Evolutionary conservation across 306 rosid species (phyloP).

Genomic region (Mucuna pruriens): DNA sequence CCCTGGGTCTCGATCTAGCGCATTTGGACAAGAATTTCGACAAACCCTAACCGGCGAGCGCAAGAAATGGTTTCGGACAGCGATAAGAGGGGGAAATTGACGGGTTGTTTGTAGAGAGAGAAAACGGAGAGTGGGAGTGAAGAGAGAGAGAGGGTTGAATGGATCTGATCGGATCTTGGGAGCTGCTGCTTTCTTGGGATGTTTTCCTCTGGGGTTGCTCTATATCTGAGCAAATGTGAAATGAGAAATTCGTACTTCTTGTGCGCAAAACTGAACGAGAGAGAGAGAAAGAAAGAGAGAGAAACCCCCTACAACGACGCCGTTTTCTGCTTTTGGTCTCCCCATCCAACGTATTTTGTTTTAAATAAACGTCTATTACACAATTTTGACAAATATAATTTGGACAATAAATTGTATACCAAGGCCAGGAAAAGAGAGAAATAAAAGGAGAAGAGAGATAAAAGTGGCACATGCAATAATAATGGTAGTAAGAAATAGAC

Average conservation of each 20-base stretch:
- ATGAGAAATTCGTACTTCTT: constrained; percentile 1
- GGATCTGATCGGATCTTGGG: constrained; percentile 87
- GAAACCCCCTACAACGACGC: not conserved
- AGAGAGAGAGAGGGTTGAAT: constrained; percentile 14
- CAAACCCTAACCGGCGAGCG: constrained; percentile 63
- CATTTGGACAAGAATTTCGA: constrained; percentile 46
- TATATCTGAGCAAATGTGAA: constrained; percentile 20
- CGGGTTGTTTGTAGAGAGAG: not conserved
- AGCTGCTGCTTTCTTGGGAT: constrained; percentile 46
- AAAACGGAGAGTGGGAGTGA: not conserved
- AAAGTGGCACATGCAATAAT: no score
- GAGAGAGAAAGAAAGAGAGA: not conserved
- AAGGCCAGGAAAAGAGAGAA: no score
- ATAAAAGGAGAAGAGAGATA: no score
- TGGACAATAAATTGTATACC: no score
- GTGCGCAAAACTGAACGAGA: constrained; percentile 20
- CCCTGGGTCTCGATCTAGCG: constrained; percentile 62
- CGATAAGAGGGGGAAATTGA: constrained; percentile 7
- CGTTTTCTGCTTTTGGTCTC: constrained; percentile 19
- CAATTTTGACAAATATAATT: no score
- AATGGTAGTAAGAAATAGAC: no score
- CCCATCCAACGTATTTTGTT: not conserved
- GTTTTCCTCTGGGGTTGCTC: constrained; percentile 33
- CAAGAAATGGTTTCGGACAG: not conserved
- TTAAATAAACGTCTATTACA: no score